Conservation (phyloP, 2,329 filamentous ascomycete genomes). For the Ascochyta pisi region DNA sequence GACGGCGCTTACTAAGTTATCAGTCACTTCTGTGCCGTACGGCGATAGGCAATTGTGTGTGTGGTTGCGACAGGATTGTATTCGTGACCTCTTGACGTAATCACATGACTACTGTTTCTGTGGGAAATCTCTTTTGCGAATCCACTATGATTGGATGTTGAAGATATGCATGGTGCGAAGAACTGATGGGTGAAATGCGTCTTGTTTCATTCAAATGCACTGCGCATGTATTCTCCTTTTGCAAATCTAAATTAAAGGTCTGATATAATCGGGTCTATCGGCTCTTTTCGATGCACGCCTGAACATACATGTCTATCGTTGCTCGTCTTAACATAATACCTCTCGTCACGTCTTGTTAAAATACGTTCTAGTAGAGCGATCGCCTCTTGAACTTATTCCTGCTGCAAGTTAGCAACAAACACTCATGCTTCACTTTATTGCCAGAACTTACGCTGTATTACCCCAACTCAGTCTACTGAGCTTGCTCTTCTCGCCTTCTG, state of each 20-base stretch:
- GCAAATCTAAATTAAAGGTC: neutral
- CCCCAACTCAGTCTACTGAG: slow-evolving; percentile 14
- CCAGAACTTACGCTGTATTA: slow-evolving; percentile 6
- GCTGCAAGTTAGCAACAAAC: neutral
- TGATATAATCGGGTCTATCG: neutral
- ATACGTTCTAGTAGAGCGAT: slow-evolving; percentile 1
- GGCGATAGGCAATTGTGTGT: neutral
- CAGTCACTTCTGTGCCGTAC: neutral
- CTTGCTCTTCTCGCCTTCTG: slow-evolving; percentile 7
- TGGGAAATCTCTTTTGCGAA: too few species aligned
- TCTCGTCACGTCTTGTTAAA: neutral
- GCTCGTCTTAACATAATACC: neutral
- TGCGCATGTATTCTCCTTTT: neutral
- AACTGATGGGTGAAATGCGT: neutral
- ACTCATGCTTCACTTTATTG: neutral
- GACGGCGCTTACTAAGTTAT: slow-evolving; percentile 20
- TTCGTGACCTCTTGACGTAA: too few species aligned
- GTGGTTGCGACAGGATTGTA: too few species aligned
- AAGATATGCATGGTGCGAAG: too few species aligned
- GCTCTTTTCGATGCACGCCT: neutral
- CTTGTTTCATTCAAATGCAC: neutral
- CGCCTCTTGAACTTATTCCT: slow-evolving; percentile 14
- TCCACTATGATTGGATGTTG: too few species aligned
- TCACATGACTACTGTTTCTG: too few species aligned
- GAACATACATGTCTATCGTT: neutral